Conservation (phyloP, 208 protist genomes). For the Blechomonas ayalai region DNA sequence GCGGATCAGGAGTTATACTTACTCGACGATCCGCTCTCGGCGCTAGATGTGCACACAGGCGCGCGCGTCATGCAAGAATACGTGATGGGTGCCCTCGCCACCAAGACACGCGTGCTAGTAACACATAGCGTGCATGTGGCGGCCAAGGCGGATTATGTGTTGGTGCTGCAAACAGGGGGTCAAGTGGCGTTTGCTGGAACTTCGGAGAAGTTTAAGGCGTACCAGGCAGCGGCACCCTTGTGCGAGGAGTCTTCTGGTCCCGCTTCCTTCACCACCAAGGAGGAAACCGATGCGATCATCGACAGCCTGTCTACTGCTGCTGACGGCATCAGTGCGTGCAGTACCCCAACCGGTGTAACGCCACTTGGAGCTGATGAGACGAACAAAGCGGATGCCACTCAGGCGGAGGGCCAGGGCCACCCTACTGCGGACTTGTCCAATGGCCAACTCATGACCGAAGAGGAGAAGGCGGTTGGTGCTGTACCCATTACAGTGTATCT, state of each 20-base stretch:
- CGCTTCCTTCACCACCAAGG: background rate
- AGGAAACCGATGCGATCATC: conserved; percentile 1
- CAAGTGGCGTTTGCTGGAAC: conserved; percentile 20
- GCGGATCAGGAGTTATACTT: conserved; percentile 39
- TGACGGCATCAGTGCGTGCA: background rate
- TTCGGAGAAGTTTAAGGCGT: conserved; percentile 15
- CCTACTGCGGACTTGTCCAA: too few relatives aligned
- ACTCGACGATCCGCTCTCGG: conserved; percentile 70
- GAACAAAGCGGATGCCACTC: background rate
- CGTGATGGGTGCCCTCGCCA: conserved; percentile 20
- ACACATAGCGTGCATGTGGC: conserved; percentile 87
- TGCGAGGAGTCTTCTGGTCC: conserved; percentile 46
- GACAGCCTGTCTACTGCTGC: background rate
- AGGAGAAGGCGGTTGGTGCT: conserved; percentile 41
- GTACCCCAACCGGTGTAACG: background rate
- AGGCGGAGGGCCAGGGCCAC: too few relatives aligned
- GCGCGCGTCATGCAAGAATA: conserved; percentile 13
- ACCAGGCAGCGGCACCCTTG: too few relatives aligned
- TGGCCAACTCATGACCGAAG: conserved; percentile 21
- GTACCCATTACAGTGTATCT: conserved; percentile 26
- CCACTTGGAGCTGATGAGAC: background rate
- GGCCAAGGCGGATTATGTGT: conserved; percentile 47
- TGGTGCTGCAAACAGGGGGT: conserved; percentile 52
- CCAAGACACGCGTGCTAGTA: conserved; percentile 67
- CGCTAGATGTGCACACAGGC: conserved; percentile 67